Base-by-base conservation (phyloP, 257 asterid genomes). In the Asclepias syriaca region DNA sequence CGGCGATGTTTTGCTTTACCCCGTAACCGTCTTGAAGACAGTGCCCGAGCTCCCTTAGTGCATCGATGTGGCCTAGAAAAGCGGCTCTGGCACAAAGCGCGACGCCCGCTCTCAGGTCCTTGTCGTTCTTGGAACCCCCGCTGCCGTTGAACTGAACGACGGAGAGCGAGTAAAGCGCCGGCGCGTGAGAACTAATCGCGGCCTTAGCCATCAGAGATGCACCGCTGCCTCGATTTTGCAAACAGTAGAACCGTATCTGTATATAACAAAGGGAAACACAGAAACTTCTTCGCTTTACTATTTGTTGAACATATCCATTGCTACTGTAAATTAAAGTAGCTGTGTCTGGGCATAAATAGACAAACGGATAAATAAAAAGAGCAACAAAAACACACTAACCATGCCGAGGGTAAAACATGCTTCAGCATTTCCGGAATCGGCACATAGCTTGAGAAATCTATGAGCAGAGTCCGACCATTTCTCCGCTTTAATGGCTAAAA, bases 11-110 rank as follows among this genome's bases (percentile, higher is more conserved):
- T 64, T 82, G 87, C 82, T 86, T 87, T 75, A 91, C 95, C 46
- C 98, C 98, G 69, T 93, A 93, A 1, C 98, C 97, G 77, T 90
- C 96, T 43, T 89, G 98, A 40, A 93, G 84, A 80, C 98, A 93
- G 86, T 90, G 98, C n/a, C 98, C 98, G n/a, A 93, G 92, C 84
- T 90, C 98, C 1, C 98, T 88, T 16, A 93, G 90, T 1, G 97
- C 96, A 65, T 93, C 98, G 76, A 93, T 77, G 77, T 93, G 96
- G 69, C 97, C 98, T 6, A 89, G 78, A 63, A 81, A 89, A 16
- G 96, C 92, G 46, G 97, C 96, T 76, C 97, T 90, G 60, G 96
- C 97, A 71, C 96, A 90, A 9, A 93, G 77, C 8, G 96, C 92
- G 1, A 93, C 96, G 11, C 97, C 98, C 1, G 96, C 96, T 0